Percentiles rank a stretch among this genome's conserved stretches.
Evolutionary conservation across 164 flowering plant genomes (phyloP).

Genomic region (Protea cynaroides): DNA sequence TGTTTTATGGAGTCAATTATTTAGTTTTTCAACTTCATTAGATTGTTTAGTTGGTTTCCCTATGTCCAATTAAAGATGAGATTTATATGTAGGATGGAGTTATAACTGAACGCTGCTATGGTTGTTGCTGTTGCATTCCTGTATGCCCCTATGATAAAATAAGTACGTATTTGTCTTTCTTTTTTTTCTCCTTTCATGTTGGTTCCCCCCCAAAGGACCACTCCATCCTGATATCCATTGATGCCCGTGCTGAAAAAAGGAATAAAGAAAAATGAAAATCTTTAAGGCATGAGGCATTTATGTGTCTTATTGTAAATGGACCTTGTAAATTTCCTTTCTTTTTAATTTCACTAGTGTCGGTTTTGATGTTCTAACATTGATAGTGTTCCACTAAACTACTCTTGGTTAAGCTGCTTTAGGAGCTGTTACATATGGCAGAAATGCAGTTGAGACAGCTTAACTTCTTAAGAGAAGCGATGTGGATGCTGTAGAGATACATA

Average conservation of each 20-base stretch:
- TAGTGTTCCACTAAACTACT: background rate
- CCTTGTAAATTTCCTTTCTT: no score
- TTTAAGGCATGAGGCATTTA: no score
- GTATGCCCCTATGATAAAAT: conserved; percentile 84
- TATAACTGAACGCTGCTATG: conserved; percentile 76
- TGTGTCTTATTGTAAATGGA: conserved; percentile 6
- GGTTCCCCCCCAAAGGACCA: background rate
- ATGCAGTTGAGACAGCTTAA: conserved; percentile 38
- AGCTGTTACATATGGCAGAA: conserved; percentile 49
- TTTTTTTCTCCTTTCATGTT: background rate
- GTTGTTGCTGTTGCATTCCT: conserved; percentile 85
- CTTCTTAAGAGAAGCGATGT: conserved; percentile 56
- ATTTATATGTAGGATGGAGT: conserved; percentile 53
- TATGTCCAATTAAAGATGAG: background rate
- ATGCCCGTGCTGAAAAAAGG: background rate
- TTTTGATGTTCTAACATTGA: no score
- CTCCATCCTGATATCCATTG: background rate
- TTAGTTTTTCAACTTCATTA: background rate
- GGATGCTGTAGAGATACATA: conserved; percentile 83
- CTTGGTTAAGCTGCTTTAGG: conserved; percentile 29
- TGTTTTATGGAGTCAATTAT: conserved; percentile 9
- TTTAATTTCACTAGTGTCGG: no score
- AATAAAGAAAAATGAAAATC: no score
- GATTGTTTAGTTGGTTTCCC: background rate
- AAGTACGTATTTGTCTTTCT: conserved; percentile 33